phyloP scores from a whole-genome alignment of 257 asterid species.

The Striga asiatica region DNA sequence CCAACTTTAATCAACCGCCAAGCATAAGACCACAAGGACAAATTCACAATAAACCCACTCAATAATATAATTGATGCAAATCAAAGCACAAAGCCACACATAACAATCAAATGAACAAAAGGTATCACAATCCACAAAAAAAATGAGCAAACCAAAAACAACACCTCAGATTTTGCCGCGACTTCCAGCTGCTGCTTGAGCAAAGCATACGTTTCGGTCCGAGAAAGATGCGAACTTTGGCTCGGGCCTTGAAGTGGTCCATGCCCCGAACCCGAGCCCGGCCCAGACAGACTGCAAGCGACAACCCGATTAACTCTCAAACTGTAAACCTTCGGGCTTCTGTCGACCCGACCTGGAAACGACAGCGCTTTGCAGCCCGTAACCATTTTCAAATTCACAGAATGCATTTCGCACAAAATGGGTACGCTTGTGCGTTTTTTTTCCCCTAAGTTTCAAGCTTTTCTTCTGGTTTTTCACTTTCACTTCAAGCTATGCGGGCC shows the following conservation, averaged over 20 bases:
- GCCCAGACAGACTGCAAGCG: slow-evolving; percentile 34
- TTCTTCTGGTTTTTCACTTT: not conserved
- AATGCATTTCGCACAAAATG: slow-evolving; percentile 30
- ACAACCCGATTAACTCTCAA: slow-evolving; percentile 25
- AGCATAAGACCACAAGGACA: too few species aligned
- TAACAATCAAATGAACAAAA: too few species aligned
- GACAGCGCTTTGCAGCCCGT: slow-evolving; percentile 22
- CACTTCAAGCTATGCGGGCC: slow-evolving; percentile 1
- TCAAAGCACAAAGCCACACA: not conserved
- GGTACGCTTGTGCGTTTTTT: not conserved
- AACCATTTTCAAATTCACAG: slow-evolving; percentile 30
- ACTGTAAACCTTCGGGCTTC: slow-evolving; percentile 4
- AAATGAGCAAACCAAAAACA: not conserved
- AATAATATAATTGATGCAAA: too few species aligned
- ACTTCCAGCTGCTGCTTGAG: slow-evolving; percentile 78
- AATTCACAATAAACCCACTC: too few species aligned
- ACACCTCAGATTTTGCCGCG: slow-evolving; percentile 79
- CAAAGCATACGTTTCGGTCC: slow-evolving; percentile 56
- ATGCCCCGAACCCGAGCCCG: slow-evolving; percentile 21
- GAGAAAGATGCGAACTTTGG: slow-evolving; percentile 35
- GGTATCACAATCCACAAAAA: not conserved
- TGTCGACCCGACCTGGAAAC: slow-evolving; percentile 25
- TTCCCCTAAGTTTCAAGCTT: not conserved
- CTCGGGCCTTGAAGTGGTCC: slow-evolving; percentile 22
- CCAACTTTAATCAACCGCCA: not conserved